Evolutionary conservation across 768 basidiomycete species (phyloP).

Genomic region (Brasilioporus rufonigricans): DNA sequence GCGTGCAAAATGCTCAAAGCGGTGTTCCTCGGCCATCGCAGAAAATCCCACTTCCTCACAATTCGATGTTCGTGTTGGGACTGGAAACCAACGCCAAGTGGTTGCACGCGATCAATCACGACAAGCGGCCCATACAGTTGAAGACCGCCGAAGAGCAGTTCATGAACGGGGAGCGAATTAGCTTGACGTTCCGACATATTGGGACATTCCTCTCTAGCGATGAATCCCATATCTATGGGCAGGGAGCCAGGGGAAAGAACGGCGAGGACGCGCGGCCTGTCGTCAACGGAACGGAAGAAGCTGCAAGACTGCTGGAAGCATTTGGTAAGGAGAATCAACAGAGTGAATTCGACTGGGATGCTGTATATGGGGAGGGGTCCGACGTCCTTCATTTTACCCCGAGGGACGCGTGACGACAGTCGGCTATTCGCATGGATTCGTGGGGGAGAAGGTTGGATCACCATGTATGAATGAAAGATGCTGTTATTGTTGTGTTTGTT

Average conservation of each 20-base stretch:
- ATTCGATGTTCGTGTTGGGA: slow-evolving; percentile 82
- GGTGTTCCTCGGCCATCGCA: slow-evolving; percentile 43
- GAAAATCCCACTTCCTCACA: slow-evolving; percentile 72
- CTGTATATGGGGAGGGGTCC: slow-evolving; percentile 61
- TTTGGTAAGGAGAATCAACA: slow-evolving; percentile 76
- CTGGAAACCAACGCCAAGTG: slow-evolving; percentile 69
- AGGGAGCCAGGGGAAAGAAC: slow-evolving; percentile 67
- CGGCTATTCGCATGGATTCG: slow-evolving; percentile 5
- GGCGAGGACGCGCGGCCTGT: slow-evolving; percentile 52
- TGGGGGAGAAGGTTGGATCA: slow-evolving; percentile 16
- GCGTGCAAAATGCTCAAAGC: slow-evolving; percentile 14
- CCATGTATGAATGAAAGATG: slow-evolving; percentile 22
- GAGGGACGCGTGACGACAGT: slow-evolving; percentile 16
- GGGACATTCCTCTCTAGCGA: slow-evolving; percentile 67
- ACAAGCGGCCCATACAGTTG: slow-evolving; percentile 56
- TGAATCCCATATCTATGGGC: slow-evolving; percentile 60
- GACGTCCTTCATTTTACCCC: slow-evolving; percentile 61
- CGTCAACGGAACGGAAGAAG: slow-evolving; percentile 49
- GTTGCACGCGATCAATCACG: slow-evolving; percentile 75
- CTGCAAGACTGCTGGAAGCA: slow-evolving; percentile 48
- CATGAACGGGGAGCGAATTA: slow-evolving; percentile 66
- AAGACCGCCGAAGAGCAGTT: slow-evolving; percentile 58
- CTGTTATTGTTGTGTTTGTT: slow-evolving; percentile 22
- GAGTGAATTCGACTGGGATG: slow-evolving; percentile 70
- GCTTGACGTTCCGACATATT: slow-evolving; percentile 76